Evolutionary conservation across 192 early-diverging fungal genomes (phyloP), one percentile per base, ranked within the genome.

Genomic region (Kickxella alabastrina): DNA sequence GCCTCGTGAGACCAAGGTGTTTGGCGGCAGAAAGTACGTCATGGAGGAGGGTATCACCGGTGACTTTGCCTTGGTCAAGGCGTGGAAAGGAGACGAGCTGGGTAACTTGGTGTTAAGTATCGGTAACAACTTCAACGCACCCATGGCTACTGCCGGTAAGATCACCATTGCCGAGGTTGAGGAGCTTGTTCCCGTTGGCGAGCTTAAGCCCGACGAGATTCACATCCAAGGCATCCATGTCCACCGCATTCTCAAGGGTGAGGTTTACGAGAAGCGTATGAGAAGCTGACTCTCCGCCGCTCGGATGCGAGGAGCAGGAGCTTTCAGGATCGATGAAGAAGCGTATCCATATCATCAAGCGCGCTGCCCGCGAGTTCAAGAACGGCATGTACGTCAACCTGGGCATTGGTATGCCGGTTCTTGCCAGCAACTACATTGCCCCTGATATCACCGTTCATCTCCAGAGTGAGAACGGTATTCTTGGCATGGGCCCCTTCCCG

Each of bases 31-130:
- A 36, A 79, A 82, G 42, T 88, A 88, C 57, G 65, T 90, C n/a
- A 80, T 90, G 78, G 88, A 90, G 60, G 81, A 88, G 59, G 79
- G 84, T 8, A 88, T 90, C 24, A 71, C 68, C 1, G 88, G 88
- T 14, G 86, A 90, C 62, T 86, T 74, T 70, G 79, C 84, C 0
- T 63, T 90, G 12, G 78, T 90, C 57, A 90, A 90, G 73, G 88
- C 88, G n/a, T 90, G 85, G 86, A 90, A 90, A 76, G 88, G 79
- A 14, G 87, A 90, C 56, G 79, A 75, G 43, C 75, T 82, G n/a
- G 87, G 87, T 25, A 90, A 90, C 65, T 59, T 87, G 22, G 66
- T 87, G 14, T 88, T 88, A 75, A 80, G 71, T 61, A 79, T 86
- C 0, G 85, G 83, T 43, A 78, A 73, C 68, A 90, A 90, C 76